phyloP scores from a whole-genome alignment of 2,329 filamentous ascomycete species.

The Byssoonygena ceratinophila region DNA sequence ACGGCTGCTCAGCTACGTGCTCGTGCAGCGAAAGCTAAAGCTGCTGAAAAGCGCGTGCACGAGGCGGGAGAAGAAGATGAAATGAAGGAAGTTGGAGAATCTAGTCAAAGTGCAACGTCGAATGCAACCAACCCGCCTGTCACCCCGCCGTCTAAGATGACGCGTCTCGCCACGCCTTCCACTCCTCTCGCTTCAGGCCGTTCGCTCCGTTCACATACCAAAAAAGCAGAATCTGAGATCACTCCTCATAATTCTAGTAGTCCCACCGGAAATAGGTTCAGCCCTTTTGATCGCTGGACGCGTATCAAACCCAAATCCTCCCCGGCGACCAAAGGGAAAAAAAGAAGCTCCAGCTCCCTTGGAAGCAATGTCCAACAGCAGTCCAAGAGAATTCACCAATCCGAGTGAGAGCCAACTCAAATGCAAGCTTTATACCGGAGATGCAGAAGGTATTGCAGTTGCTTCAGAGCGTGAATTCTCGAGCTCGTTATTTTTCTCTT shows the following conservation, averaged over 20 bases:
- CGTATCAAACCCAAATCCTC: constrained; percentile 25
- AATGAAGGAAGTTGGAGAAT: constrained; percentile 11
- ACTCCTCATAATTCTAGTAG: constrained; percentile 21
- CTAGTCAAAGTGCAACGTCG: background rate
- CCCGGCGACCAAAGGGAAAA: constrained; percentile 24
- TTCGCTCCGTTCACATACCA: constrained; percentile 26
- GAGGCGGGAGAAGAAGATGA: constrained; percentile 36
- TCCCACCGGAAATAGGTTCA: constrained; percentile 24
- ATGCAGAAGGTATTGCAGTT: background rate
- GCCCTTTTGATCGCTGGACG: constrained; percentile 34
- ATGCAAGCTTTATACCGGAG: no score
- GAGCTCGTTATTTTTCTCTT: no score
- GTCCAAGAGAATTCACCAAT: constrained; percentile 14
- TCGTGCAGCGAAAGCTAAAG: constrained; percentile 23
- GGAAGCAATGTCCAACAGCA: constrained; percentile 17
- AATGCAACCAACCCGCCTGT: constrained; percentile 18
- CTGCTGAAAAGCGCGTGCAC: constrained; percentile 14
- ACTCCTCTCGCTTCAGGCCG: constrained; percentile 27
- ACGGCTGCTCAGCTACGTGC: constrained; percentile 33
- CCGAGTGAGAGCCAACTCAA: background rate
- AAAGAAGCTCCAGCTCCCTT: constrained; percentile 27
- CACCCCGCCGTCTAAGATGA: constrained; percentile 20
- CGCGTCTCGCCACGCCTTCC: constrained; percentile 21
- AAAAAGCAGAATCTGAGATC: constrained; percentile 21
- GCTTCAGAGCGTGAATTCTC: background rate